Evolutionary conservation across 2,329 filamentous ascomycete genomes (phyloP), one percentile per base, ranked within the genome.

Genomic region (Cytospora mali): DNA sequence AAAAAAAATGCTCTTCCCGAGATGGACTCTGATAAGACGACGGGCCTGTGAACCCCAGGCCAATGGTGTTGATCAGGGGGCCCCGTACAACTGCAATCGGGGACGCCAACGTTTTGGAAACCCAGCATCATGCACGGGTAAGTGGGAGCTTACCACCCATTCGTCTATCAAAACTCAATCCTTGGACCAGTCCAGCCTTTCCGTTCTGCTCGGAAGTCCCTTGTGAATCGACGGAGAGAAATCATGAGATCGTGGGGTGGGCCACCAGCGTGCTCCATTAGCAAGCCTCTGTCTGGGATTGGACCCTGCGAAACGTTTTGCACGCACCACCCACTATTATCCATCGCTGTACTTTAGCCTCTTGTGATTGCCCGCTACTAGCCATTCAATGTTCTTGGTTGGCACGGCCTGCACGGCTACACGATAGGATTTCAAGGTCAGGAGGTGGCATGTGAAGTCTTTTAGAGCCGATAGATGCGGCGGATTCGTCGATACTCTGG

Each of bases 21-120:
- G 42, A 58, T 50, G 50, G 49, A 35, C 51, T 55, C 42, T 62
- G 58, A 62, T 64, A 64, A 62, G 62, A 64, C 58, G 62, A 58
- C 14, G 54, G 50, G 39, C 62, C 54, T 55, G 50, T 53, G 11
- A 50, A 21, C n/a, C 27, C 61, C 54, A 42, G 50, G 16, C 59
- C 58, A 62, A 58, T 64, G 28, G 28, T 54, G 62, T 50, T 50
- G 49, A 46, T 25, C 51, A 55, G 55, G 50, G 55, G 55, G 50
- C 55, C 29, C 52, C 33, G 51, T 50, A 55, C 28, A n/a, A 46
- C 23, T 54, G 58, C 58, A 48, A 42, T 33, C 25, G 51, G 51
- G 58, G 39, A 54, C 58, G 58, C 58, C 58, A 52, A 48, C 39
- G 58, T 55, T 50, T 55, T 54, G 29, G 51, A 33, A 54, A 51